Base-by-base conservation (phyloP, 768 basidiomycete species). In the Scleroderma citrinum region DNA sequence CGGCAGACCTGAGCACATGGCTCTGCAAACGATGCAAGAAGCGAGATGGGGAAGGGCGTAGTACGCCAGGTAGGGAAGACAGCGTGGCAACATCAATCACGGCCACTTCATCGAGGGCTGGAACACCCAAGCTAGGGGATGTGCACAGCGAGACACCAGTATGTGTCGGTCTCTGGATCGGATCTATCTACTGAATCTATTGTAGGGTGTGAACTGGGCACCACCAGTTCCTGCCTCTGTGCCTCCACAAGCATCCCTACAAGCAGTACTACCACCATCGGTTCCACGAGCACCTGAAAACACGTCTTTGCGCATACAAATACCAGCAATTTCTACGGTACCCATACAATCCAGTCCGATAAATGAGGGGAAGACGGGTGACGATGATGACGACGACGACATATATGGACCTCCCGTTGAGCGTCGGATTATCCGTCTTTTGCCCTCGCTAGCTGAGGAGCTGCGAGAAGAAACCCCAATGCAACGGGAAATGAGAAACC, bases 1-100 rank as follows among this genome's bases (percentile, higher is more conserved):
- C 39, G 30, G 61, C 65, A 14, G 56, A 46, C 20, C 52, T 69
- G 11, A 17, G 41, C 13, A 19, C 53, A 11, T 69, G 67, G 67
- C 54, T 21, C 30, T 70, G 69, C 41, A 60, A 56, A 47, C 57
- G 64, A 29, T 69, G 67, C 51, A 69, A 54, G 40, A 70, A 50
- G 41, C 52, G 32, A 19, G 39, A 48, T 5, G 49, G 5, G 20
- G 23, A 17, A 12, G 47, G 51, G n/a, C 38, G 3, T 12, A 44
- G 11, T 4, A 14, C 17, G 11, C 17, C 19, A 19, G 19, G 17
- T 17, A 21, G 20, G 43, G 19, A 10, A 32, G 13, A n/a, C 43
- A 32, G 19, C 5, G 17, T 16, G 4, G 12, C 30, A n/a, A 44
- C 26, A n/a, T 35, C 34, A 5, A n/a, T 13, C 13, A 35, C 34